These are phyloP conservation scores for Datisca glomerata DNA, from an alignment of 306 rosid genomes.

Conservation along the genomic window DNA sequence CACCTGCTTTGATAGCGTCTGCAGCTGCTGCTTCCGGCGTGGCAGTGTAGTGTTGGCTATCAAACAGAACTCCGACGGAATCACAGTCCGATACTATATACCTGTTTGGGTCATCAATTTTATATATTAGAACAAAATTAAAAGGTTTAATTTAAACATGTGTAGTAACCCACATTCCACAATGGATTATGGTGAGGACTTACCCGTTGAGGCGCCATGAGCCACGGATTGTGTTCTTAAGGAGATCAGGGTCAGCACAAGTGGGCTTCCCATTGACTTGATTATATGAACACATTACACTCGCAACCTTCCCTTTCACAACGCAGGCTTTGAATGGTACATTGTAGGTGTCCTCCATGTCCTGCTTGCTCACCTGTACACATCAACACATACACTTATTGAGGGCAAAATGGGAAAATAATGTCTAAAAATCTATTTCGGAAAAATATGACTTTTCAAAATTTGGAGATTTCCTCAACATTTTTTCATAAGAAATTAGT, in stretches of 20 bases:
- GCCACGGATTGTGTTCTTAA: slow-evolving; percentile 63
- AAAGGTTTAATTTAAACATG: background rate
- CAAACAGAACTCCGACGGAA: slow-evolving; percentile 53
- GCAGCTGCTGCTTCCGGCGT: slow-evolving; percentile 85
- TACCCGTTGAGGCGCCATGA: slow-evolving; percentile 85
- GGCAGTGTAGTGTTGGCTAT: slow-evolving; percentile 62
- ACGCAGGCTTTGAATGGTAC: slow-evolving; percentile 88
- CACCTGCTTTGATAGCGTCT: slow-evolving; percentile 47
- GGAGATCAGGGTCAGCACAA: slow-evolving; percentile 76
- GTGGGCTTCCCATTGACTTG: slow-evolving; percentile 95
- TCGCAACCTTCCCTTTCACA: slow-evolving; percentile 69
- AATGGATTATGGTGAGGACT: background rate
- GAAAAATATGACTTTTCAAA: no score
- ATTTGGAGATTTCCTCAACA: no score
- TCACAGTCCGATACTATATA: slow-evolving; percentile 95
- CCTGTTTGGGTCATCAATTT: slow-evolving; percentile 24
- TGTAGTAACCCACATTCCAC: no score
- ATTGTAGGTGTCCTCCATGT: slow-evolving; percentile 67
- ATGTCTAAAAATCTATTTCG: no score
- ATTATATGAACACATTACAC: slow-evolving; percentile 96
- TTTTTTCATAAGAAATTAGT: no score
- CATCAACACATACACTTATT: background rate
- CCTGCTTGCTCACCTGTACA: slow-evolving; percentile 71
- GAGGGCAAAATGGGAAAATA: no score
- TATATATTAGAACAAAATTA: background rate